phyloP scores from a whole-genome alignment of 768 basidiomycete genomes.

The Russula lepida region DNA sequence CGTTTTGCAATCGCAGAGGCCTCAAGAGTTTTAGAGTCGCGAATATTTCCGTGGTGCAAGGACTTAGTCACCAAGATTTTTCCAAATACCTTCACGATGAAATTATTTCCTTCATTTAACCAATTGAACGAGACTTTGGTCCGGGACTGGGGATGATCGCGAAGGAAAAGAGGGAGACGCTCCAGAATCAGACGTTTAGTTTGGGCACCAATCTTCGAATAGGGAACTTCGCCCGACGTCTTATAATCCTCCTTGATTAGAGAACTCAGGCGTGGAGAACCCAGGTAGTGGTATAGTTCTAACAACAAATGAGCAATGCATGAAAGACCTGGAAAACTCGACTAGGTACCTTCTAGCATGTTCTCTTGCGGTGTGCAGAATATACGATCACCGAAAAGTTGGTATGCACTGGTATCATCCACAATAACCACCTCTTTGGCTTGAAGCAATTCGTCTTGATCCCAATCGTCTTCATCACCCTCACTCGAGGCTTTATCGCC shows the following conservation, averaged over 20 bases:
- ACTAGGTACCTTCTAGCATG: constrained; percentile 61
- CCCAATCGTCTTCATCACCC: constrained; percentile 67
- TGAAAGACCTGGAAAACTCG: neutral
- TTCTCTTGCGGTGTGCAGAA: constrained; percentile 86
- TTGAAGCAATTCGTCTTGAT: constrained; percentile 63
- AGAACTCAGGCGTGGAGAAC: constrained; percentile 61
- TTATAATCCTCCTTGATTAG: constrained; percentile 75
- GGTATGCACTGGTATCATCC: constrained; percentile 77
- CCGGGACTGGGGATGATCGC: constrained; percentile 71
- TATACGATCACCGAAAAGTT: constrained; percentile 68
- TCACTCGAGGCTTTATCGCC: constrained; percentile 29
- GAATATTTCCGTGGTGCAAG: constrained; percentile 45
- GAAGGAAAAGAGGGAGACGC: constrained; percentile 84
- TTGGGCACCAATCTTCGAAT: constrained; percentile 41
- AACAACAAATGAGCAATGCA: neutral
- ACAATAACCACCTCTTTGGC: constrained; percentile 71
- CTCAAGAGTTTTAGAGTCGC: constrained; percentile 48
- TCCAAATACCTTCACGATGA: constrained; percentile 59
- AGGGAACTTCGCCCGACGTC: constrained; percentile 42
- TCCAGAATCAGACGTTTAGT: constrained; percentile 63
- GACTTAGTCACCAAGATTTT: constrained; percentile 57
- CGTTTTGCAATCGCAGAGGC: constrained; percentile 64
- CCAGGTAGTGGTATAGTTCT: constrained; percentile 73
- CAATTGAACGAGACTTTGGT: constrained; percentile 56
- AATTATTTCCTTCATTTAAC: constrained; percentile 55